A percentile compares a stretch with the other conserved stretches of the same genome.
phyloP scores from a whole-genome alignment of 2,329 filamentous ascomycete genomes.

The Ascomycota sp. region DNA sequence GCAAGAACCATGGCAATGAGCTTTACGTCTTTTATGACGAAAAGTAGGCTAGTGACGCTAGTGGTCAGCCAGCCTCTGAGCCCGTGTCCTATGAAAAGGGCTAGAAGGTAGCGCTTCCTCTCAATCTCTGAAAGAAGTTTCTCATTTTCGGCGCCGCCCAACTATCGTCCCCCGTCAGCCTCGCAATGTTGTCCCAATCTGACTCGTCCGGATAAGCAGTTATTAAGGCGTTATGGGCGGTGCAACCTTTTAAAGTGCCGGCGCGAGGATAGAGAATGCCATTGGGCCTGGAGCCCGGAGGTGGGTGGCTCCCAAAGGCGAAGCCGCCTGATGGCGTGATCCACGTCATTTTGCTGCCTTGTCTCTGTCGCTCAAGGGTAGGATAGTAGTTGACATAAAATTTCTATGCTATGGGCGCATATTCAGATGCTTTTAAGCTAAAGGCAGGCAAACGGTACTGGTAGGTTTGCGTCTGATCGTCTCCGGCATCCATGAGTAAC shows the following conservation, averaged over 20 bases:
- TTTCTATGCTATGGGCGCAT: slow-evolving; percentile 37
- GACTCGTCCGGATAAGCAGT: slow-evolving; percentile 34
- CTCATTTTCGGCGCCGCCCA: slow-evolving; percentile 41
- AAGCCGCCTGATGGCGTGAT: slow-evolving; percentile 24
- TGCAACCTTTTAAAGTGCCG: slow-evolving; percentile 27
- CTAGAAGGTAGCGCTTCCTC: slow-evolving; percentile 25
- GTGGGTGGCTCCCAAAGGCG: slow-evolving; percentile 22
- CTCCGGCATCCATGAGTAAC: slow-evolving; percentile 40
- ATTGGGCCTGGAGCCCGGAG: slow-evolving; percentile 16
- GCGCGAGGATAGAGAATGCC: slow-evolving; percentile 26
- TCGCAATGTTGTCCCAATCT: slow-evolving; percentile 37
- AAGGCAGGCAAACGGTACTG: slow-evolving; percentile 20
- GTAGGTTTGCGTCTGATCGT: slow-evolving; percentile 28
- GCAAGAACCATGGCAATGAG: slow-evolving; percentile 16
- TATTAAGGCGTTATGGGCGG: slow-evolving; percentile 40
- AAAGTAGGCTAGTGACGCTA: slow-evolving; percentile 24
- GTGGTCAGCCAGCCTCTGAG: slow-evolving; percentile 36
- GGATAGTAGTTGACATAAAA: slow-evolving; percentile 44
- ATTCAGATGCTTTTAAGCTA: slow-evolving; percentile 24
- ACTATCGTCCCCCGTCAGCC: slow-evolving; percentile 36
- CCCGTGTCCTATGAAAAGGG: slow-evolving; percentile 26
- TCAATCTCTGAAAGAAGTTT: slow-evolving; percentile 35
- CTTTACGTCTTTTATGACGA: slow-evolving; percentile 30
- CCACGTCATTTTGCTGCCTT: slow-evolving; percentile 39
- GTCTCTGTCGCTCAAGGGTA: slow-evolving; percentile 27